Percentiles rank a stretch among this genome's conserved stretches.
Evolutionary conservation across 768 basidiomycete species (phyloP).

Genomic region (Tremella fuciformis): DNA sequence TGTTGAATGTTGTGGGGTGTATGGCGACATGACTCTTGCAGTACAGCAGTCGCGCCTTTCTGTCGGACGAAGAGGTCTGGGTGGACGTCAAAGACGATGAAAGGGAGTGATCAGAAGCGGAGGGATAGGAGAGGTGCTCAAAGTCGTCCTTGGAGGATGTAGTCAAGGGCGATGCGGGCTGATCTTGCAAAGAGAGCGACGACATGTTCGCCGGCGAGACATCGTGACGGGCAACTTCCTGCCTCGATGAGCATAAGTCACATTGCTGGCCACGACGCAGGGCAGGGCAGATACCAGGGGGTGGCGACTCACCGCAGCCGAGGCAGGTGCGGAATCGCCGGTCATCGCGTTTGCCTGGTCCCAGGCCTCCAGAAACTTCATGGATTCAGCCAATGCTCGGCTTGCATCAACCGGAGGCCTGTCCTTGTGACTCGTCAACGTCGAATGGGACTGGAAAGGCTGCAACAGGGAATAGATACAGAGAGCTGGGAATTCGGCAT

Average conservation of each 20-base stretch:
- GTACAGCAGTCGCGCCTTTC: conserved; percentile 62
- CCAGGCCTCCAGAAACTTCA: conserved; percentile 1
- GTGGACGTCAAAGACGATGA: conserved; percentile 1
- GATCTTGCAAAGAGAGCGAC: conserved; percentile 6
- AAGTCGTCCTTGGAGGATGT: conserved; percentile 14
- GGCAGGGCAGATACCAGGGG: neutral
- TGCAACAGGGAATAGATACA: no score
- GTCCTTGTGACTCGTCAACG: no score
- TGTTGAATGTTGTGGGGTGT: conserved; percentile 83
- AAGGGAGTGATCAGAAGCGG: conserved; percentile 15
- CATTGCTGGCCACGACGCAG: neutral
- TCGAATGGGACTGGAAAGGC: no score
- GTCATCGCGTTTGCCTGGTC: no score
- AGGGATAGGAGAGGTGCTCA: conserved; percentile 18
- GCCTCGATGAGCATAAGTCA: neutral
- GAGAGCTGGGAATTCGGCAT: no score
- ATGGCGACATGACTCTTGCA: conserved; percentile 94
- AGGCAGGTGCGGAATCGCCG: no score
- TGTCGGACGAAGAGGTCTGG: conserved; percentile 6
- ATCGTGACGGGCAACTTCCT: conserved; percentile 2
- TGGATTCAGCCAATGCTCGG: neutral
- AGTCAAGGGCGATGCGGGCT: neutral
- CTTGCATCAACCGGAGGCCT: no score
- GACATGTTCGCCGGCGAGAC: conserved; percentile 16
- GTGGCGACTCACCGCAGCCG: conserved; percentile 15